phyloP scores from a whole-genome alignment of 129 eudicot genomes.

The sunflower (Helianthus annuus) region DNA sequence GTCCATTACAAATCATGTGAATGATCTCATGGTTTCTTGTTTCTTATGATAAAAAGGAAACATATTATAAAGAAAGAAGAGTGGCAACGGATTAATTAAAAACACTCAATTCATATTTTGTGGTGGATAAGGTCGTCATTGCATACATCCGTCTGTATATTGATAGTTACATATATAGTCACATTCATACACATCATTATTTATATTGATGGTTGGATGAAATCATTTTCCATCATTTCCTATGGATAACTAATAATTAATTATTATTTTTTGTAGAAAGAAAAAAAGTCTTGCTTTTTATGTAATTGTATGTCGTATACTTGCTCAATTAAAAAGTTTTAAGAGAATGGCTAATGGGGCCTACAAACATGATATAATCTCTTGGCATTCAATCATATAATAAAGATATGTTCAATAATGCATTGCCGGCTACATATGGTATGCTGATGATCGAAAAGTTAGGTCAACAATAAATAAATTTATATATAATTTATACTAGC shows the following conservation, averaged over 20 bases:
- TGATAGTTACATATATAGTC: slow-evolving; percentile 33
- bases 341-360: slow-evolving; percentile 27
- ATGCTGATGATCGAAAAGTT: slow-evolving; percentile 51
- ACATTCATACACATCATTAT: slow-evolving; percentile 29
- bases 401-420: slow-evolving; percentile 41
- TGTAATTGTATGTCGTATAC: background rate
- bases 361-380: slow-evolving; percentile 21
- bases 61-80: slow-evolving; percentile 1
- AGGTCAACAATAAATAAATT: slow-evolving; percentile 48
- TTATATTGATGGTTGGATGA: slow-evolving; percentile 21
- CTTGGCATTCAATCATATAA: slow-evolving; percentile 26
- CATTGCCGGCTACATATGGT: slow-evolving; percentile 40
- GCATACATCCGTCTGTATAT: slow-evolving; percentile 24
- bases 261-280: too few species aligned
- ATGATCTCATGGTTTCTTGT: slow-evolving; percentile 33
- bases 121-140: slow-evolving; percentile 39
- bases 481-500: slow-evolving; percentile 10
- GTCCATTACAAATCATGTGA: slow-evolving; percentile 34
- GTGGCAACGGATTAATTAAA: slow-evolving; percentile 26
- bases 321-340: slow-evolving; percentile 61
- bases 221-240: slow-evolving; percentile 12
- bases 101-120: slow-evolving; percentile 27
- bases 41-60: slow-evolving; percentile 26
- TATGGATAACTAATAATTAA: slow-evolving; percentile 8
- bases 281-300: too few species aligned